Percentiles rank a stretch among this genome's conserved stretches.
Conservation (phyloP, 2,329 filamentous ascomycete species). For the Paraconiothyrium brasiliense region DNA sequence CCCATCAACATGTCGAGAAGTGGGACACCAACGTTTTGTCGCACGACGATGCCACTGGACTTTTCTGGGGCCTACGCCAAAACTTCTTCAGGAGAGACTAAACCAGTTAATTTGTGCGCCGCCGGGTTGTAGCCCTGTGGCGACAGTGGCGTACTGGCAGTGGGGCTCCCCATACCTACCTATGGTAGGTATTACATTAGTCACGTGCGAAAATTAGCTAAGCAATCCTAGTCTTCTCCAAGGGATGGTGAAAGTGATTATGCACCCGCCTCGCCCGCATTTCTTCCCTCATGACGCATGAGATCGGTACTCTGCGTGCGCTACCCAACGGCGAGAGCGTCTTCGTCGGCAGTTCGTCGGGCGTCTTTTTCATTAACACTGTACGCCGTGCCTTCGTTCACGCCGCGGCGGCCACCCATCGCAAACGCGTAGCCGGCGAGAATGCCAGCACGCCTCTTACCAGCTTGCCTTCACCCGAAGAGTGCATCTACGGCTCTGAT, state of each 20-base stretch:
- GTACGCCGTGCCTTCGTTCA: background rate
- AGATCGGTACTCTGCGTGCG: background rate
- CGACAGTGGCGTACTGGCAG: too few species aligned
- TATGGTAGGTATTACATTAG: too few species aligned
- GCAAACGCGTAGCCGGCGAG: background rate
- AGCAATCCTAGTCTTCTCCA: too few species aligned
- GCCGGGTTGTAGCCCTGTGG: too few species aligned
- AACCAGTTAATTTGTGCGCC: too few species aligned
- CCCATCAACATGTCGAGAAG: background rate
- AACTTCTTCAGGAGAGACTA: too few species aligned
- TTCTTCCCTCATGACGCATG: background rate
- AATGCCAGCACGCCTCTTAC: background rate
- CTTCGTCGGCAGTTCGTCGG: background rate
- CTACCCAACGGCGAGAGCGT: background rate
- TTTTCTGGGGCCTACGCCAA: background rate
- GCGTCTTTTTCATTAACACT: background rate
- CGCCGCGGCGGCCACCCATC: background rate
- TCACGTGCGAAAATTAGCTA: too few species aligned
- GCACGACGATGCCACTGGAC: background rate
- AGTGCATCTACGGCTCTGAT: background rate
- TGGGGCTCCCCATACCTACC: too few species aligned
- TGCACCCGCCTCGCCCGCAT: too few species aligned
- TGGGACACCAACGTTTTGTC: background rate
- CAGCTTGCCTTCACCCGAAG: background rate
- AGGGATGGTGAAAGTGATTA: too few species aligned